Base-by-base conservation (phyloP, 2,329 filamentous ascomycete genomes). In the Hypomyces rosellus region DNA sequence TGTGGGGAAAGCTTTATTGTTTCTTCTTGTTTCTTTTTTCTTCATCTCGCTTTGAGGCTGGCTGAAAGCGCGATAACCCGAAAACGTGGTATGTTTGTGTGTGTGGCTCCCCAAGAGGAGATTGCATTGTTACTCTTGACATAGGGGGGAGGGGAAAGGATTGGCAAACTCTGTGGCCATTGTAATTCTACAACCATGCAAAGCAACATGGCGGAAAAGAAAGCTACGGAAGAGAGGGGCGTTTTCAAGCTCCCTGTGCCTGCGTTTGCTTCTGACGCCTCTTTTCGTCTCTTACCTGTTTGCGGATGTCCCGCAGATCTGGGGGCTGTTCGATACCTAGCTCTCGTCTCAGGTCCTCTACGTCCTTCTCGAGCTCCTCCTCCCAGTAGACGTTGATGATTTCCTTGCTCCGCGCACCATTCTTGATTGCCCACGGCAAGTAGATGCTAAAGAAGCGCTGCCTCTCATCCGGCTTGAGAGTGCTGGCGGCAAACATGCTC, bases 371-470 rank as follows among this genome's bases (percentile, higher is more conserved):
- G 58, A 99, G 70, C 71, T 92, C 81, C 74, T 97, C 89, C 70
- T 99, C 93, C 93, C 93, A 99, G 65, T 96, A 99, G 1, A 99
- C 85, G 67, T 96, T 96, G 58, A 99, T 91, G 34, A 97, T 75
- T 63, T 95, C 88, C 61, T 86, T 82, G 44, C 83, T 79, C 49
- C 79, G 72, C 56, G 89, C 67, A 13, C 93, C 93, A 66, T 95
- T 97, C 48, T 81, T 74, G 41, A 96, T 69, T 34, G 93, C 93
- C 93, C 93, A 99, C 1, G 93, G 93, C 47, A 92, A 72, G 68
- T 96, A 95, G 1, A 82, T 83, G 5, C 71, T 69, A 62, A 79
- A 86, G 63, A 97, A 93, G 50, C 85, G 74, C 52, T 76, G 73
- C 62, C 92, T 81, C 71, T 96, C 92, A 5, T 85, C 83, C 15